These are phyloP conservation scores for Entamoeba histolytica DNA, from an alignment of 208 protist species.

Conservation along the genomic window DNA sequence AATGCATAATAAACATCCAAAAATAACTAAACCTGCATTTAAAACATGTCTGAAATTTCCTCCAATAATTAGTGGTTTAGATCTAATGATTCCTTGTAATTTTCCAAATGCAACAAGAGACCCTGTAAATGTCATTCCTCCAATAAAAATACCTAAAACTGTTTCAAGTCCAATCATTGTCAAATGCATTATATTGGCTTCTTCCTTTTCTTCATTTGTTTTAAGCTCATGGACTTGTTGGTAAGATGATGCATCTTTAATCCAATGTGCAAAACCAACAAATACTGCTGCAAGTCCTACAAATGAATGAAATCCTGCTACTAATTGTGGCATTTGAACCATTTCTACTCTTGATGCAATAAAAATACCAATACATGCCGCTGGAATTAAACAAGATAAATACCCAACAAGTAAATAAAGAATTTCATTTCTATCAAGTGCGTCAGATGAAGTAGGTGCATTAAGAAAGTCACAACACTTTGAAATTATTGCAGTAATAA, in stretches of 20 bases:
- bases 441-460: neutral
- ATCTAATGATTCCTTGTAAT: conserved; percentile 40
- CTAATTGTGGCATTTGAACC: neutral
- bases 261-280: neutral
- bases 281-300: neutral
- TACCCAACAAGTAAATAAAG: neutral
- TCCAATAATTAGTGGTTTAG: conserved; percentile 14
- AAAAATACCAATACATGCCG: neutral
- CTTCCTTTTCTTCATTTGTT: neutral
- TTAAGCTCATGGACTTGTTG: neutral
- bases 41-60: conserved; percentile 4
- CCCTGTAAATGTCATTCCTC: conserved; percentile 56
- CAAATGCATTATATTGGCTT: neutral
- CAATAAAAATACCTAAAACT: conserved; percentile 40
- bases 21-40: conserved; percentile 24
- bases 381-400: neutral
- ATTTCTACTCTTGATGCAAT: neutral
- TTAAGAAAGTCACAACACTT: neutral
- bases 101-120: conserved; percentile 61
- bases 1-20: neutral
- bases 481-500: neutral
- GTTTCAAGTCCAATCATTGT: neutral
- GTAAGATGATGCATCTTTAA: neutral
- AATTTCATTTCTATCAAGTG: neutral
- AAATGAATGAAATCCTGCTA: neutral